phyloP scores from a whole-genome alignment of 257 asterid genomes.

The Solanum paucissectum region DNA sequence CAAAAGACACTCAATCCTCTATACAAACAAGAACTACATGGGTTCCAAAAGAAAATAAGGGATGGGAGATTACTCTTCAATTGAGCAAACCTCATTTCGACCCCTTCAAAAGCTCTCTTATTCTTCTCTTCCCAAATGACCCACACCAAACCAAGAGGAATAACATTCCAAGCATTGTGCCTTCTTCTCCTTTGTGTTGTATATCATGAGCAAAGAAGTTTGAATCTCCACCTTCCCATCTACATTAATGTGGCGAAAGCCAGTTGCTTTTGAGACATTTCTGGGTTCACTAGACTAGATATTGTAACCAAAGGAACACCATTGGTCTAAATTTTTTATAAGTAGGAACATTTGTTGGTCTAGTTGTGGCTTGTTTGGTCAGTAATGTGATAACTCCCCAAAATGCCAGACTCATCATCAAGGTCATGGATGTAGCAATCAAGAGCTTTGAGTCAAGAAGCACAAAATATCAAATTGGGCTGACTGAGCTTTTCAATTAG shows the following conservation, averaged over 20 bases:
- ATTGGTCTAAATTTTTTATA: background rate
- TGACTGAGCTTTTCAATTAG: background rate
- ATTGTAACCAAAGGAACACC: background rate
- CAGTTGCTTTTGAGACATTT: background rate
- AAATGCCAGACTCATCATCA: background rate
- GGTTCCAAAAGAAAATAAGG: background rate
- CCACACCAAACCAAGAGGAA: background rate
- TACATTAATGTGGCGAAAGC: background rate
- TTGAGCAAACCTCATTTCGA: background rate
- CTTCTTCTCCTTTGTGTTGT: background rate
- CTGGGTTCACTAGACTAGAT: background rate
- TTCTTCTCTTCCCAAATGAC: background rate
- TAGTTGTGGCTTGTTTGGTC: background rate
- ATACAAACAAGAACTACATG: background rate
- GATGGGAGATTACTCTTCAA: background rate
- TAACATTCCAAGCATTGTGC: background rate
- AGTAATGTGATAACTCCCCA: background rate
- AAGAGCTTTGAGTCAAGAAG: background rate
- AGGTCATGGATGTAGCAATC: background rate
- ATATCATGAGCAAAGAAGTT: background rate
- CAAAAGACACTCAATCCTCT: background rate
- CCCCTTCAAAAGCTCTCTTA: background rate
- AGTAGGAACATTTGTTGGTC: background rate
- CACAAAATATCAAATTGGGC: background rate
- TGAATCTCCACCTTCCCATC: background rate